Evolutionary conservation across 257 asterid genomes (phyloP).

Genomic region (Capsicum baccatum): DNA sequence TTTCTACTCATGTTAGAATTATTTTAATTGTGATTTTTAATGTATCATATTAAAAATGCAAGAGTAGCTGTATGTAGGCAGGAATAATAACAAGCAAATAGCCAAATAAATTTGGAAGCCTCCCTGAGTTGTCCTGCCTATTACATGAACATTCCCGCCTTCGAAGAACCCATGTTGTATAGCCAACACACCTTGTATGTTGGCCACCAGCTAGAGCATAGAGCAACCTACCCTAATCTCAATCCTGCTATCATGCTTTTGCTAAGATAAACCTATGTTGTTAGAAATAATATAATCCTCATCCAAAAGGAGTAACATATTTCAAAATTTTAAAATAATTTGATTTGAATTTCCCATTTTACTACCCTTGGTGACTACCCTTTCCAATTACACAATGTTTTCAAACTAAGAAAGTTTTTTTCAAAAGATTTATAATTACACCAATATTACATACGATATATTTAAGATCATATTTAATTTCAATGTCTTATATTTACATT

Average conservation of each 20-base stretch:
- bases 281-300: background rate
- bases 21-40: background rate
- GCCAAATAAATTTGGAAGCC: background rate
- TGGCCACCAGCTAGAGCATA: background rate
- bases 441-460: background rate
- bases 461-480: background rate
- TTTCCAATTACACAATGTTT: too few species aligned
- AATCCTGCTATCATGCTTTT: background rate
- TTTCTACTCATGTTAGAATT: background rate
- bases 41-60: background rate
- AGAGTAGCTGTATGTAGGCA: background rate
- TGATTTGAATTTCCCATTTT: background rate
- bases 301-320: background rate
- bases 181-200: background rate
- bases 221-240: background rate
- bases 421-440: background rate
- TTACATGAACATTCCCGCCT: background rate
- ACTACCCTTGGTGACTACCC: background rate
- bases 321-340: background rate
- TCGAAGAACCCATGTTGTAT: background rate
- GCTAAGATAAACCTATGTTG: background rate
- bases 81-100: background rate
- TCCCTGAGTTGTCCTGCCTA: constrained; percentile 7
- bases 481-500: background rate
- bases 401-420: background rate